Evolutionary conservation across 805 yeast genomes (phyloP).

Genomic region (Danielia oregonensis): DNA sequence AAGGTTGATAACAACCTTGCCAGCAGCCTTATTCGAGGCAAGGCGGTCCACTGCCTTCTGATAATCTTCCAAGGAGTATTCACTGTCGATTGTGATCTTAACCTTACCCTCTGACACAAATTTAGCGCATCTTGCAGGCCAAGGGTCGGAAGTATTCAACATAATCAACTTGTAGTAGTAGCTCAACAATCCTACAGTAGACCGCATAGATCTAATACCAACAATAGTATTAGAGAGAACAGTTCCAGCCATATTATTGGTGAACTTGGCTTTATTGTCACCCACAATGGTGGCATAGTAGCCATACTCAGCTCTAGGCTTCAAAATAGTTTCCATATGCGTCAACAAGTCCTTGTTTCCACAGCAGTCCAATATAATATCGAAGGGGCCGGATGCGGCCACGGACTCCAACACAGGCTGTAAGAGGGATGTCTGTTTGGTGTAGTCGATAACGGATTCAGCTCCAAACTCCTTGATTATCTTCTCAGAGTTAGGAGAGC

Average conservation of each 20-base stretch:
- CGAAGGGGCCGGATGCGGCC: conserved; percentile 42
- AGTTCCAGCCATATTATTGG: conserved; percentile 1
- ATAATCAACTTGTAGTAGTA: conserved; percentile 24
- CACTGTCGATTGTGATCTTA: conserved; percentile 51
- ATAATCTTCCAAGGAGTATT: conserved; percentile 45
- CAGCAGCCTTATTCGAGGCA: conserved; percentile 49
- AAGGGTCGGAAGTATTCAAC: conserved; percentile 7
- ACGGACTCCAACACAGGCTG: conserved; percentile 33
- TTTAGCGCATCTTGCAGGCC: conserved; percentile 27
- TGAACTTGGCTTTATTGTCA: conserved; percentile 41
- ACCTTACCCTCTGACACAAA: conserved; percentile 44
- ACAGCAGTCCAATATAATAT: conserved; percentile 60
- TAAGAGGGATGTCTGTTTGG: conserved; percentile 33
- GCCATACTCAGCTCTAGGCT: conserved; percentile 36
- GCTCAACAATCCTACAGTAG: conserved; percentile 16
- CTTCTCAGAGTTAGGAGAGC: conserved; percentile 47
- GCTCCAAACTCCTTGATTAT: conserved; percentile 53
- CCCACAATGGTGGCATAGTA: conserved; percentile 59
- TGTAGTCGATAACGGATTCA: conserved; percentile 55
- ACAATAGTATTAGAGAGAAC: neutral
- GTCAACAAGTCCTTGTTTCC: conserved; percentile 54
- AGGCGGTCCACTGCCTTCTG: conserved; percentile 49
- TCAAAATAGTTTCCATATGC: conserved; percentile 40
- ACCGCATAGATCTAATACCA: conserved; percentile 8
- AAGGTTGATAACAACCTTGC: conserved; percentile 54